phyloP scores from a whole-genome alignment of 495 filamentous ascomycete genomes.

The Chaetomium fimeti region DNA sequence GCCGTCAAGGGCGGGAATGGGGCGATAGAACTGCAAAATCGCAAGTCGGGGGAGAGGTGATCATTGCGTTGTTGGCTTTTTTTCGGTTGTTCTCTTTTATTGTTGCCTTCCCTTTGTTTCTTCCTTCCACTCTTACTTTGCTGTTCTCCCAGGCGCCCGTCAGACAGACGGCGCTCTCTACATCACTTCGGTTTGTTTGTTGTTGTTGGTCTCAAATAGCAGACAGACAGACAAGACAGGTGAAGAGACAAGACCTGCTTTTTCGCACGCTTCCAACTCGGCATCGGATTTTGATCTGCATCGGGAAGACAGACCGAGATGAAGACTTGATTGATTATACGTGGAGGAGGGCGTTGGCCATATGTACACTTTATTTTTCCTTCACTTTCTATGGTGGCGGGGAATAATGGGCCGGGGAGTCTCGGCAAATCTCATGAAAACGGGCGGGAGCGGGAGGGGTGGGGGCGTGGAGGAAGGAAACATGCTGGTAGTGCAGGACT shows the following conservation, averaged over 20 bases:
- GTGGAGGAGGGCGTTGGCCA: not conserved
- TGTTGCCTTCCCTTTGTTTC: not conserved
- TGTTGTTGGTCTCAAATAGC: not conserved
- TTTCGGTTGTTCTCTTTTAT: conserved; percentile 4
- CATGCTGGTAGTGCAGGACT: not conserved
- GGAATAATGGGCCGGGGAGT: not conserved
- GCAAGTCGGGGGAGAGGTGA: conserved; percentile 39
- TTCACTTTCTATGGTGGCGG: not conserved
- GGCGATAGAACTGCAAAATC: conserved; percentile 45
- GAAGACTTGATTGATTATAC: too few relatives aligned
- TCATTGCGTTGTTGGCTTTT: not conserved
- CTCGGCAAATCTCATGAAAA: not conserved
- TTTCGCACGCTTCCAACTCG: not conserved
- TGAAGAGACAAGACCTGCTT: not conserved
- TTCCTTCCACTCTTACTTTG: not conserved
- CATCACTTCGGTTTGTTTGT: not conserved
- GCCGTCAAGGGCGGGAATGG: conserved; percentile 33
- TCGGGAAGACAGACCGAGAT: too few relatives aligned
- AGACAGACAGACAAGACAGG: not conserved
- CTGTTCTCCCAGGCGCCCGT: not conserved
- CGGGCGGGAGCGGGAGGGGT: not conserved
- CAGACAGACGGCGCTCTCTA: not conserved
- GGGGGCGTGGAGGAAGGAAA: not conserved
- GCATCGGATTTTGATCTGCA: too few relatives aligned
- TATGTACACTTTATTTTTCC: not conserved